Conservation (phyloP, 179 eudicot genomes). For the Spergularia azorica region DNA sequence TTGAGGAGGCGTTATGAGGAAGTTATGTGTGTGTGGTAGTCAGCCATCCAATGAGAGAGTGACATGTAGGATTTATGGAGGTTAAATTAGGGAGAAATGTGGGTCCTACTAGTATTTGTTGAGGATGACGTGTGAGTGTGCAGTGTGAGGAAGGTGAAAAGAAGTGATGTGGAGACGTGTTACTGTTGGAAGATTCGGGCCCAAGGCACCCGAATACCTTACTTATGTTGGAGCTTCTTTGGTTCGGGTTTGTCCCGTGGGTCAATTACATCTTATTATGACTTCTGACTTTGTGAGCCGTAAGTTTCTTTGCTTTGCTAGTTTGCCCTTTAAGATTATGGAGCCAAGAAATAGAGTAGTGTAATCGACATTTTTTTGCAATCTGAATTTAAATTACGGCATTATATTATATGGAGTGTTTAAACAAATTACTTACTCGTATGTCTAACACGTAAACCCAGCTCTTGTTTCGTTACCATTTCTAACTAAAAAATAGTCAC, state of each 20-base stretch:
- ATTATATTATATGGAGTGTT: too few species aligned
- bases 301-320: too few species aligned
- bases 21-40: slow-evolving; percentile 7
- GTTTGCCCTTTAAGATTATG: too few species aligned
- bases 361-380: too few species aligned
- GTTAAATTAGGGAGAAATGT: neutral
- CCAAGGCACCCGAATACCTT: slow-evolving; percentile 33
- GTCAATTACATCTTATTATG: neutral
- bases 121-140: slow-evolving; percentile 3
- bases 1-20: slow-evolving; percentile 20
- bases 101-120: slow-evolving; percentile 8
- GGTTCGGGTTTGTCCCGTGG: neutral
- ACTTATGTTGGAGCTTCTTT: neutral
- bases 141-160: too few species aligned
- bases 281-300: too few species aligned
- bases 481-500: too few species aligned
- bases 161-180: slow-evolving; percentile 15
- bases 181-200: slow-evolving; percentile 24
- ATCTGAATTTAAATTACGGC: too few species aligned
- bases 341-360: too few species aligned
- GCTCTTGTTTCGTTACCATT: too few species aligned
- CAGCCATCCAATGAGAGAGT: slow-evolving; percentile 13
- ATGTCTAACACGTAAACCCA: too few species aligned
- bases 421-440: too few species aligned
- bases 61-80: slow-evolving; percentile 25